Evolutionary conservation across 2,329 filamentous ascomycete genomes (phyloP), one percentile per base, ranked within the genome.

Genomic region (Botryosphaeria dothidea): DNA sequence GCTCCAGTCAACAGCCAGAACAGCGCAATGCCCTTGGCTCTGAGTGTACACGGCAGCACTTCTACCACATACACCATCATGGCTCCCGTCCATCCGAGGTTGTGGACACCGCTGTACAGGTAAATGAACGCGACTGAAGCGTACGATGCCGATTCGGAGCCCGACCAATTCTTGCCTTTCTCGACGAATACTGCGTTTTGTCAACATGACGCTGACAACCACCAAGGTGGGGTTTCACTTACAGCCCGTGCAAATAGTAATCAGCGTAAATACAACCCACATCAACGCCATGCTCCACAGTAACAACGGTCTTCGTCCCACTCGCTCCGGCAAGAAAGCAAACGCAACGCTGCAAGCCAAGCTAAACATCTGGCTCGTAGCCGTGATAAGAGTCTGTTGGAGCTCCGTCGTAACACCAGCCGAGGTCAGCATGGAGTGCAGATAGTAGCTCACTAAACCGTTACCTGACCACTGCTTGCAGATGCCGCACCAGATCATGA

Each of bases 391-490:
- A 3, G 78, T 72, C 68, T 80, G 78, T 15, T 73, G 75, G 62
- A 72, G 69, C 58, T 69, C 65, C 56, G 73, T 69, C 25, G 69
- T 76, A 66, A 78, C 73, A 21, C 77, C 77, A 23, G 77, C 72
- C 19, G 67, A 61, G 51, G 76, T 68, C 49, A 79, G 67, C 36
- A 78, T 72, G 21, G 72, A 54, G 38, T 70, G 71, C 45, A 78
- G 69, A 67, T 77, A 78, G 71, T 78, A 83, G 1, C 77, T 80
- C 38, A 82, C 79, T 6, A 84, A 70, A 41, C 80, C 81, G 67
- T 86, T 86, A 27, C 85, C 85, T 60, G 80, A 83, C 83, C 83
- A 87, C 67, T 88, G 85, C 9, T 82, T 82, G 76, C 87, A 87
- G 67, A 86, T 77, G 66, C 84, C 85, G 7, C 84, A 77, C 23